Evolutionary conservation across 306 rosid genomes (phyloP).

Genomic region (Cucumis hystrix): DNA sequence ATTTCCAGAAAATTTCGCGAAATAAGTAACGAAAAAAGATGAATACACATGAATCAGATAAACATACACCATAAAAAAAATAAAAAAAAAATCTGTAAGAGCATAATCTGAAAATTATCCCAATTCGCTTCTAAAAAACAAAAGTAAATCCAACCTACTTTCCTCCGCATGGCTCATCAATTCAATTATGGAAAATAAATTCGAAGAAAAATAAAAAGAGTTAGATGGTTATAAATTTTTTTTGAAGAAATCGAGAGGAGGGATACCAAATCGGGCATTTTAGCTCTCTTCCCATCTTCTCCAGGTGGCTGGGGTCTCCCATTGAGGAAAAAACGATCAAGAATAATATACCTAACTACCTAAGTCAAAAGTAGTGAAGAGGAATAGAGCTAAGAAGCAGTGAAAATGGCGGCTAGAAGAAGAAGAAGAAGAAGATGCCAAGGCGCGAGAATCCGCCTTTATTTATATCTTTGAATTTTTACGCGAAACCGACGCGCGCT

Average conservation of each 20-base stretch:
- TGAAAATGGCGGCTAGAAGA: neutral
- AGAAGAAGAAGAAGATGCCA: neutral
- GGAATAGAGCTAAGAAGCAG: neutral
- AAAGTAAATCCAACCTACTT: neutral
- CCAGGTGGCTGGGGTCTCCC: slow-evolving; percentile 42
- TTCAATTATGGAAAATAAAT: neutral
- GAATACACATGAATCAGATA: neutral
- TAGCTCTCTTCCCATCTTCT: slow-evolving; percentile 78
- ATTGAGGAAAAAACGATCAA: slow-evolving; percentile 8
- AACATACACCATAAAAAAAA: neutral
- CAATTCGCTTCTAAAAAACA: neutral
- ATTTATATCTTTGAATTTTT: neutral
- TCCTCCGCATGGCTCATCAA: neutral
- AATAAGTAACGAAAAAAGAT: neutral
- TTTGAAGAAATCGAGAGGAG: neutral
- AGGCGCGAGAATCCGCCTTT: neutral
- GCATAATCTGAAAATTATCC: neutral
- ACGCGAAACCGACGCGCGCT: neutral
- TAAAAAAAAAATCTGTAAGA: neutral
- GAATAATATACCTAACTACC: neutral
- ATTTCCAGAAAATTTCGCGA: neutral
- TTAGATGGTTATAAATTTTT: neutral
- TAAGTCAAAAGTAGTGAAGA: neutral
- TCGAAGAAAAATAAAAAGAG: neutral
- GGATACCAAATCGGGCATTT: slow-evolving; percentile 83